Base-by-base conservation (phyloP, 2,329 filamentous ascomycete species). In the Gyromitra esculenta region DNA sequence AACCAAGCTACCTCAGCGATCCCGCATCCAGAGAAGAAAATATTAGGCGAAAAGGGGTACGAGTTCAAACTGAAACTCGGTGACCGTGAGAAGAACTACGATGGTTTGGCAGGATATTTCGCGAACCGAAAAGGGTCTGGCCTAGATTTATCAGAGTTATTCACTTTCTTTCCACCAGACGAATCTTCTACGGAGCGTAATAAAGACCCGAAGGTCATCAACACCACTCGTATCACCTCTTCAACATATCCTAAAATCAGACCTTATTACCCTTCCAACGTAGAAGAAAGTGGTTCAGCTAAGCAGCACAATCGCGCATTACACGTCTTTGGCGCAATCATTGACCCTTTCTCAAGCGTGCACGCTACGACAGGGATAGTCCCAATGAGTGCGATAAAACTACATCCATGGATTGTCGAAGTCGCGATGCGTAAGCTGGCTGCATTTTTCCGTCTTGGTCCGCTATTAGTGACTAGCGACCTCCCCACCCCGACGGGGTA, bases 401-500 rank as follows among this genome's bases (percentile, higher is more conserved):
- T 83, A 1, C 79, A 81, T 1, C 15, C 66, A 0, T 83, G 81
- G 81, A 78, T 79, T 1, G 73, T 78, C 57, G 57, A 82, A 37
- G 11, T 48, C 0, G 81, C 81, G 0, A 59, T 83, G 59, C 56
- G 66, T 1, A 50, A 54, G 2, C 82, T 83, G 76, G 78, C 78
- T 0, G 79, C 81, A 6, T 83, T 83, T 73, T 82, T 82, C 78
- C 77, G 68, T 21, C 48, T 79, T 0, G 82, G 82, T 0, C 82
- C 82, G 0, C 4, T 80, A 2, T 18, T 81, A 1, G 15, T 82
- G 1, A 67, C 80, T 2, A 73, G 21, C 0, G 80, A 80, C 67
- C 76, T 81, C 13, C 79, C 72, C 6, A 3, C 37, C 2, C 39
- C 73, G 43, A 52, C 69, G 7, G 15, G 15, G 35, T 31, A 31